Base-by-base conservation (phyloP, 768 basidiomycete genomes). In the Nevesoporus exiguus region DNA sequence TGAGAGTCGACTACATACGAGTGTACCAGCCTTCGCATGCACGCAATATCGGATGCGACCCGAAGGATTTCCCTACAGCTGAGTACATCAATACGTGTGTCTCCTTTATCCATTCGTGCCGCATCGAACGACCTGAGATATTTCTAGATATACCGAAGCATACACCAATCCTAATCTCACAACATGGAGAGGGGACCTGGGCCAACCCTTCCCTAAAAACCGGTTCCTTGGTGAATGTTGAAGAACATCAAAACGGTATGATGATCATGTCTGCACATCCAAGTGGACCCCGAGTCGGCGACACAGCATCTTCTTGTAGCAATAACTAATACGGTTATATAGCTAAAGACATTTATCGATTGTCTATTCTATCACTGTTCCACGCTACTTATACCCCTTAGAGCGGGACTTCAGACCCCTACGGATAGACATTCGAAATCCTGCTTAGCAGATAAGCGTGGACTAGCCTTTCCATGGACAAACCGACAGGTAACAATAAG, bases 41-140 rank as follows among this genome's bases (percentile, higher is more conserved):
- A n/a, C 76, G 78, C 44, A 88, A 90, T 61, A 76, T 89, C 53
- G 90, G 90, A 14, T 93, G 90, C 59, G 76, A 84, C 61, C 90
- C 90, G 4, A 69, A 73, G 22, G 72, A 75, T 40, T 83, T 80
- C 63, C 90, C 90, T 1, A 93, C 90, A 1, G 74, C 76, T n/a
- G 69, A 74, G 5, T 93, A 93, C 65, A 93, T 92, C 56, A 74
- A 82, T 31, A 67, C 71, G 81, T 85, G 66, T 57, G 75, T 73
- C 19, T 30, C 17, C 33, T 47, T 30, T 30, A 13, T 43, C 19
- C 36, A 30, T 31, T 37, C 22, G 27, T 43, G 24, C 19, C 1
- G 31, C 2, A 17, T 22, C 34, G 30, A n/a, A 43, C 11, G 42
- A 47, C 44, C 45, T 47, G 22, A 57, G 22, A 33, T 17, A 1